Evolutionary conservation across 208 protist species (phyloP).

Genomic region (Kentomonas sorsogonicus): DNA sequence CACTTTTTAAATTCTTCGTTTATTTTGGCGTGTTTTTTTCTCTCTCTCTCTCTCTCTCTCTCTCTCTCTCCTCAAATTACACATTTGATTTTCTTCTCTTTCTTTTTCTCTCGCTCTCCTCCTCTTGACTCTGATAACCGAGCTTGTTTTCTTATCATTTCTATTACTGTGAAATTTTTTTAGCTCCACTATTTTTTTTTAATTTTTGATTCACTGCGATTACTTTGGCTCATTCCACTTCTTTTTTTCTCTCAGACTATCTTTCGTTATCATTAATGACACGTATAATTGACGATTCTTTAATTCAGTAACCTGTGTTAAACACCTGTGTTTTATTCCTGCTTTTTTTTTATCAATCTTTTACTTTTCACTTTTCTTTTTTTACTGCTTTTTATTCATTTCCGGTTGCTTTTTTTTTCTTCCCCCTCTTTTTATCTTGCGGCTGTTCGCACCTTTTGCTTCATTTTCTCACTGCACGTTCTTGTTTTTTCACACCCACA

Average conservation of each 20-base stretch:
- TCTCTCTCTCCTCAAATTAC: background rate
- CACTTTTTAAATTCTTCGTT: no score
- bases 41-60: conserved; percentile 3
- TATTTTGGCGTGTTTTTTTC: background rate
- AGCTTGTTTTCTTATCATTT: conserved; percentile 14
- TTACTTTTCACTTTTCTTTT: conserved; percentile 6
- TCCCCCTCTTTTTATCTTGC: conserved; percentile 5
- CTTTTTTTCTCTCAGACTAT: conserved; percentile 3
- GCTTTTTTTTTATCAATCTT: conserved; percentile 21
- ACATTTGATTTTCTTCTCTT: background rate
- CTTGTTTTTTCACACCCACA: background rate
- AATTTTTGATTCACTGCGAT: conserved; percentile 6
- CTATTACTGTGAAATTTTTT: background rate
- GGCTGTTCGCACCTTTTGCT: conserved; percentile 7
- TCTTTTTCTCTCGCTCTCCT: conserved; percentile 9
- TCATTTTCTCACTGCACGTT: background rate
- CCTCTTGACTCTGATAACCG: background rate
- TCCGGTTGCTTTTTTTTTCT: conserved; percentile 12
- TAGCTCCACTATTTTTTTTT: conserved; percentile 10
- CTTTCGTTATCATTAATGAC: background rate
- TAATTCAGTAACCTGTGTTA: no score
- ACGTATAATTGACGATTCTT: no score
- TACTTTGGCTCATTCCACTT: background rate
- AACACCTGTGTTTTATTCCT: conserved; percentile 16
- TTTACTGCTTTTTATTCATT: conserved; percentile 16